Evolutionary conservation across 2,329 filamentous ascomycete genomes (phyloP), one percentile per base, ranked within the genome.

Genomic region (Ophiostoma sp.): DNA sequence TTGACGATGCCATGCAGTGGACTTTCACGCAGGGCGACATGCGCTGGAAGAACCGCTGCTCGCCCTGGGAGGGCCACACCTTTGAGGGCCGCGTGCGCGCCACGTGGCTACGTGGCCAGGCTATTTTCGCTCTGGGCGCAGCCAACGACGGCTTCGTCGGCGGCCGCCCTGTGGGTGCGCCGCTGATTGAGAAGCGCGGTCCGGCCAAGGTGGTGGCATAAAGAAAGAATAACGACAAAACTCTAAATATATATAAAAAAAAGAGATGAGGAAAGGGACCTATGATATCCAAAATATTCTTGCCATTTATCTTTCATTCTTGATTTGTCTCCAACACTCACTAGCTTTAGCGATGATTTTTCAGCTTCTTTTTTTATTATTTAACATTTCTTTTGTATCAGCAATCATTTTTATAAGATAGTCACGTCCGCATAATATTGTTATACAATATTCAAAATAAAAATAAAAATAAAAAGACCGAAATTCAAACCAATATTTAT

Each of bases 41-140:
- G 94, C 88, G 96, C 77, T 99, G 97, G 88, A 91, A 94, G 82
- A 97, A 98, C 82, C 93, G 94, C 79, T 95, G 94, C 85, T 94
- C 91, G 73, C 94, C 95, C 0, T 98, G 97, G 86, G 92, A 97
- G 81, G 93, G 93, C 25, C 92, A 91, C 81, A 87, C 85, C 42
- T 91, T 98, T 78, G 88, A 86, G 64, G 95, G 95, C 0, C 88
- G 94, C 74, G 94, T 97, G 12, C 85, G 84, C 74, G 93, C 97
- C 86, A 97, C 95, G 8, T 97, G 93, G 92, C 79, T 98, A 75
- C 87, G 94, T 7, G 95, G 95, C 0, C 84, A 84, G 76, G 90
- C 88, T 80, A 87, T 97, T n/a, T 97, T 92, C 81, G 87, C 88
- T 75, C 85, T 92, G 42, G 90, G 88, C n/a, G 87, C 84, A 0